Evolutionary conservation across 495 filamentous ascomycete species (phyloP).

Genomic region (Pseudotulostoma volvatum): DNA sequence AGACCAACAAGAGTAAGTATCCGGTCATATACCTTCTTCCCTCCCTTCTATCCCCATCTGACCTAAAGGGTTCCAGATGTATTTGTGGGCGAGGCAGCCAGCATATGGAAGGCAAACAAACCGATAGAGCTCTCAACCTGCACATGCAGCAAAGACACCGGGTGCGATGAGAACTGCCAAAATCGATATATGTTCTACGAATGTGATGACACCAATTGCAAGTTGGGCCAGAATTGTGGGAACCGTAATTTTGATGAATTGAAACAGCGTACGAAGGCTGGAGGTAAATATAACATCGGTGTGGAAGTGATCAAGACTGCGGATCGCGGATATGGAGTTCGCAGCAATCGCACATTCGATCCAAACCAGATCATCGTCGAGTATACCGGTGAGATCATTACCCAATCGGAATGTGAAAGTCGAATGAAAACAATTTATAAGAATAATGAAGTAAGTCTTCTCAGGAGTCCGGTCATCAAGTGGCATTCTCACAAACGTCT

Average conservation of each 20-base stretch:
- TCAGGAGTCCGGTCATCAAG: too few relatives aligned
- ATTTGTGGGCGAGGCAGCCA: constrained; percentile 78
- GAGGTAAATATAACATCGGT: constrained; percentile 72
- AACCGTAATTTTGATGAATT: constrained; percentile 81
- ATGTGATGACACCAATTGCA: constrained; percentile 82
- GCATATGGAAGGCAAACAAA: constrained; percentile 67
- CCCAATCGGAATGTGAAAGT: constrained; percentile 77
- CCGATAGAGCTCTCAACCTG: constrained; percentile 62
- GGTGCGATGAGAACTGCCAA: constrained; percentile 78
- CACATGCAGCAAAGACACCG: constrained; percentile 58
- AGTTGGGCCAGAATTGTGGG: constrained; percentile 52
- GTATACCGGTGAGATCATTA: constrained; percentile 95
- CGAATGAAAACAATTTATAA: constrained; percentile 87
- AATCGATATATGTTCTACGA: constrained; percentile 96
- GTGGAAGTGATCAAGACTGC: constrained; percentile 86
- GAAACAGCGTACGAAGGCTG: constrained; percentile 54
- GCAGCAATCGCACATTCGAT: constrained; percentile 73
- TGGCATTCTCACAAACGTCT: constrained; percentile 6
- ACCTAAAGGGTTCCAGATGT: constrained; percentile 40
- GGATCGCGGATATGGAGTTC: constrained; percentile 81
- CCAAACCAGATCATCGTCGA: constrained; percentile 94
- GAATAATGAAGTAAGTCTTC: constrained; percentile 58
- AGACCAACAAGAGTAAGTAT: constrained; percentile 69
- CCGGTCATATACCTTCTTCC: background rate
- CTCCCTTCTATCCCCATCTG: background rate